Evolutionary conservation across 345 rosid species (phyloP), one percentile per base, ranked within the genome.

Genomic region (Microthlaspi erraticum): DNA sequence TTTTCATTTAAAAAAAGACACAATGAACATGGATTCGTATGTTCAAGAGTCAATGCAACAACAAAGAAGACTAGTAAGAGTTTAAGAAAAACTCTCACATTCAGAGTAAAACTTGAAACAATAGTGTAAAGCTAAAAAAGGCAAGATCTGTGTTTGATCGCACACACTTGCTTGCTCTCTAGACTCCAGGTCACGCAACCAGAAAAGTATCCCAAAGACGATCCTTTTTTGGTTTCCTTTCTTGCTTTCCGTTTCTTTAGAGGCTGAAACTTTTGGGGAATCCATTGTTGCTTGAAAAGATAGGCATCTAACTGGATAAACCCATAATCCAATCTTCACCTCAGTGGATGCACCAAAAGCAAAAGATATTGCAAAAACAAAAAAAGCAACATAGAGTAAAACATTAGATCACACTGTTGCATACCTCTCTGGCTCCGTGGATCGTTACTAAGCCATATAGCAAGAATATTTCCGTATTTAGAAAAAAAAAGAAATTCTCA

Each of bases 271-370:
- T 73, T 74, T 72, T 73, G 73, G 67, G 68, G 68, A 75, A 69
- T 76, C 65, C 46, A 44, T 62, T 74, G 68, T 74, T 51, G 68
- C 73, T 67, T 75, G 65, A 69, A 61, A 75, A 62, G 74, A 75
- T 62, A 48, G 33, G 78, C 73, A 74, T 74, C 73, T 52, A 67
- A 74, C 55, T 74, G 78, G 79, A 75, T 68, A 75, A 75, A 62
- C 74, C 65, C 65, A 60, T 75, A 48, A 60, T 68, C 68, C 64
- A 61, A 68, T 61, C 68, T 45, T 17, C 38, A 75, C 74, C 64
- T 34, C 50, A 74, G 73, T 67, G 68, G 73, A 60, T 59, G 33
- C 68, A 74, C 16, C 64, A 53, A 75, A 68, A 75, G 79, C 52
- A 61, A 75, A 68, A 54, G 70, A 68, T 44, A 36, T 45, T 54